Base-by-base conservation (phyloP, 495 filamentous ascomycete species). In the Letharia lupina region DNA sequence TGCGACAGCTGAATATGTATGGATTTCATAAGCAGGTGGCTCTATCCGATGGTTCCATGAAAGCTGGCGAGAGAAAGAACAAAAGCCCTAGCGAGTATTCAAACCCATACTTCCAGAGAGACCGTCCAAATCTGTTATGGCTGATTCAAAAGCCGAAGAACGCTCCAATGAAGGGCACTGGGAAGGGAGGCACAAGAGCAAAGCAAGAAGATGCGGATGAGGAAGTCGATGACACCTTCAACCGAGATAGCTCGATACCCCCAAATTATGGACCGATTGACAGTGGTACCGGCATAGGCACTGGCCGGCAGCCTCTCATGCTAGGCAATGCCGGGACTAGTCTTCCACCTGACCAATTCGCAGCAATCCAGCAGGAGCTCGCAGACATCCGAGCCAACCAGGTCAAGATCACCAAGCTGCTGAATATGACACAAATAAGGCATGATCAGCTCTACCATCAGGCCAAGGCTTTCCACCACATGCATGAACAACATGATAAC, bases 21-120 rank as follows among this genome's bases (percentile, higher is more conserved):
- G 94, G 94, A 11, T 99, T 99, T 73, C 94, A 99, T 76, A 99
- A 99, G 79, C 91, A 93, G 62, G 95, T 99, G 13, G 94, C 94
- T 4, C 84, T 99, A 35, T 94, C 92, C 10, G 94, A 98, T 75
- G 96, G 96, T 73, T 97, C 93, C 0, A 94, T 98, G 88, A 90
- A 92, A 67, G 92, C 95, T 39, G 96, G 92, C 74, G 93, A 98
- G 76, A 86, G 91, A 64, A 95, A 96, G 73, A 93, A 92, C 73
- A 98, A 98, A 77, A 96, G 91, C 57, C 94, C 94, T 5, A 97
- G 93, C 81, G 93, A 98, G 81, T 99, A 98, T 73, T 90, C 88
- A 62, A 96, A 99, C 72, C 90, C 90, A 20, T 99, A 91, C 76
- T 99, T 99, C 76, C 91, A 91, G 67, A 88, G 91, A 47, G 94